Percentiles rank a stretch among this genome's conserved stretches.
Evolutionary conservation across 768 basidiomycete genomes (phyloP).

Genomic region (Porphyrellus cyaneotinctus): DNA sequence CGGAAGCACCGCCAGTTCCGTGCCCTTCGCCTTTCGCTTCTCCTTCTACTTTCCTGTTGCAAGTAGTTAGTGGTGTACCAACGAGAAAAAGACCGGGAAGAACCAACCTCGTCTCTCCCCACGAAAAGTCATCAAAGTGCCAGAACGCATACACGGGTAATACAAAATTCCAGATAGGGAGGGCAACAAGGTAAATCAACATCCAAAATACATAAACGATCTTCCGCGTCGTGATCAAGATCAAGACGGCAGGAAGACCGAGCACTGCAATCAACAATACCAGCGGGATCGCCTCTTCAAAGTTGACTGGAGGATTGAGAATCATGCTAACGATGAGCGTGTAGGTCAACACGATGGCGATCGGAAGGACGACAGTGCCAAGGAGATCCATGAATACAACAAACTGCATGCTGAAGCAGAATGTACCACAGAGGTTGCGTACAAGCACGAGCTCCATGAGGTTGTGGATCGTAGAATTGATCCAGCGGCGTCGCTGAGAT

Average conservation of each 20-base stretch:
- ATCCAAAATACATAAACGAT: conserved; percentile 98
- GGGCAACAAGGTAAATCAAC: conserved; percentile 86
- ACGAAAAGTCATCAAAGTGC: conserved; percentile 99
- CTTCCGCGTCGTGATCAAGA: conserved; percentile 91
- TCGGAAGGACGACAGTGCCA: conserved; percentile 87
- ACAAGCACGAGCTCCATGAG: conserved; percentile 98
- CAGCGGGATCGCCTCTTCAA: conserved; percentile 92
- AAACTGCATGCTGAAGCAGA: conserved; percentile 99
- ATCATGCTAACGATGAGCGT: conserved; percentile 80
- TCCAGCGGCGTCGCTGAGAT: conserved; percentile 97
- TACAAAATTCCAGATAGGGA: conserved; percentile 96
- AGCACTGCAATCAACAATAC: conserved; percentile 86
- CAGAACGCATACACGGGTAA: conserved; percentile 95
- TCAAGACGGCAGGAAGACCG: conserved; percentile 88
- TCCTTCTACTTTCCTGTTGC: conserved; percentile 85
- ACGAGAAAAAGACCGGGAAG: background rate
- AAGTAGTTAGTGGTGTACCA: conserved; percentile 9
- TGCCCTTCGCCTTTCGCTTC: conserved; percentile 80
- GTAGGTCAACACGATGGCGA: conserved; percentile 90
- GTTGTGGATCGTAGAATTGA: conserved; percentile 99
- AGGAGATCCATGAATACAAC: conserved; percentile 96
- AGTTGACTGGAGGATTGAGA: conserved; percentile 73
- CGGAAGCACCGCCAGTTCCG: conserved; percentile 54
- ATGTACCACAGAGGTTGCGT: conserved; percentile 95
- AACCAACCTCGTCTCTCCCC: conserved; percentile 94